Base-by-base conservation (phyloP, 2,329 filamentous ascomycete genomes). In the Fusarium continuum region DNA sequence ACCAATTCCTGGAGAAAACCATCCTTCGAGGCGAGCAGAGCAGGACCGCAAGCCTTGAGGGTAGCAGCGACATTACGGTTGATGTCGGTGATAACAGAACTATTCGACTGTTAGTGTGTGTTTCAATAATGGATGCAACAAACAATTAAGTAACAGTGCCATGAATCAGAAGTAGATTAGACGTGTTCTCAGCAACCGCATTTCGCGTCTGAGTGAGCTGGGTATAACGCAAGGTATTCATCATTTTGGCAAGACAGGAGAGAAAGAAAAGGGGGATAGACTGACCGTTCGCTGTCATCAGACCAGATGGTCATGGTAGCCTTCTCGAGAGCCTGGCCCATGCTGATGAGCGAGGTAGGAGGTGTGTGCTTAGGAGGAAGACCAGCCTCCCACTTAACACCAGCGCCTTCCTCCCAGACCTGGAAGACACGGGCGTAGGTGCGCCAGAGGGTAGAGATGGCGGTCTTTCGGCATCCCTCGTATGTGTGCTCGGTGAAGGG, bases 191-290 rank as follows among this genome's bases (percentile, higher is more conserved):
- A 92, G 91, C 92, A 96, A 88, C 81, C 88, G 88, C 91, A 87
- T 80, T 81, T 85, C 81, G 91, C 89, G 89, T 98, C 91, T 91
- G 92, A 97, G 93, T 97, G 94, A 97, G 93, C 93, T 97, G 93
- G 93, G 94, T 94, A 86, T 94, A 93, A 93, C 92, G 91, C 88
- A 87, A 82, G 79, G 82, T 86, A 83, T 57, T 97, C 93, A 97
- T 97, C 93, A 92, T 89, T 73, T 79, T 74, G 76, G 73, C 46
- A 67, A 62, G 46, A 52, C 63, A 55, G 34, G 70, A 62, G 53
- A 61, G 56, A 62, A 55, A 54, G 52, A 20, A 52, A 46, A 60
- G 61, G 31, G 44, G 38, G 22, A 11, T 25, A 16, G 66, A 92
- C 94, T 75, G 90, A 97, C 93, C 93, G 88, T 78, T 99, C 95